Conservation (phyloP, 2,329 filamentous ascomycete species). For the Xylariaceae sp. region DNA sequence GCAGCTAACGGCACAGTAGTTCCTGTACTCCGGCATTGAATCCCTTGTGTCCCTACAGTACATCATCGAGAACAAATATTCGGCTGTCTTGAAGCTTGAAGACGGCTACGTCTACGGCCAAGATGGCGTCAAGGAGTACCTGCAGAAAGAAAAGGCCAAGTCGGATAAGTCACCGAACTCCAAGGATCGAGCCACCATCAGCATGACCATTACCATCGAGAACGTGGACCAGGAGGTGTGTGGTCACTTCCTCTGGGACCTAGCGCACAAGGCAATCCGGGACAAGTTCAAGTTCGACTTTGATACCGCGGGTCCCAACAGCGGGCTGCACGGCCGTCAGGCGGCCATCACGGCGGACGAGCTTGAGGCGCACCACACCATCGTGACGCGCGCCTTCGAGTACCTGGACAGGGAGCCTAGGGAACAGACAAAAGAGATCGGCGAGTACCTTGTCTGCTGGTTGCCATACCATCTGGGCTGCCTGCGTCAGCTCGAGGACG, state of each 20-base stretch:
- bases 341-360: constrained; percentile 32
- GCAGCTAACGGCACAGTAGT: too few relatives aligned
- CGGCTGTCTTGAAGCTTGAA: constrained; percentile 32
- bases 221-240: constrained; percentile 38
- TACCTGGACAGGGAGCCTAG: constrained; percentile 24
- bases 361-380: constrained; percentile 37
- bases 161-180: constrained; percentile 10
- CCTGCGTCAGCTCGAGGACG: constrained; percentile 27
- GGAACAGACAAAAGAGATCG: constrained; percentile 28
- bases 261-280: constrained; percentile 36
- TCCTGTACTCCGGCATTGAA: constrained; percentile 32
- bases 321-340: constrained; percentile 16
- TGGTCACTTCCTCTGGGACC: constrained; percentile 39
- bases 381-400: constrained; percentile 32
- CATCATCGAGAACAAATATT: constrained; percentile 38
- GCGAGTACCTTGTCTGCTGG: constrained; percentile 29
- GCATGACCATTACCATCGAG: constrained; percentile 38
- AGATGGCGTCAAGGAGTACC: constrained; percentile 29
- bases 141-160: constrained; percentile 25
- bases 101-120: constrained; percentile 27
- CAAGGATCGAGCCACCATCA: constrained; percentile 33
- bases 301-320: constrained; percentile 27
- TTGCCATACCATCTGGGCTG: constrained; percentile 32
- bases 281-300: constrained; percentile 39
- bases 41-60: constrained; percentile 31